These are phyloP conservation scores for Cadophora sp. DNA, from an alignment of 2,329 filamentous ascomycete genomes.

Conservation along the genomic window DNA sequence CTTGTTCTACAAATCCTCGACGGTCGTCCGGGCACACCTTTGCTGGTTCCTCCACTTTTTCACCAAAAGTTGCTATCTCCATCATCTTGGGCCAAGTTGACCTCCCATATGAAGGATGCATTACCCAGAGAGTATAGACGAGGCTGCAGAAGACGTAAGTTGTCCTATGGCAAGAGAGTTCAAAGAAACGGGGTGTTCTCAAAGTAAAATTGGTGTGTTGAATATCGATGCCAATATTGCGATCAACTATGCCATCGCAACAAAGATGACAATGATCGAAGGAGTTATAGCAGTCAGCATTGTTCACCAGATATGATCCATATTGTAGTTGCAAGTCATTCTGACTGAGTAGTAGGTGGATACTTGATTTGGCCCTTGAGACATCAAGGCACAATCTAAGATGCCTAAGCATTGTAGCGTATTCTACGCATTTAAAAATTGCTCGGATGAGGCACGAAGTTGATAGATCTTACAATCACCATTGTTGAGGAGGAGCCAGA, in stretches of 20 bases:
- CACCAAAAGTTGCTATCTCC: not conserved
- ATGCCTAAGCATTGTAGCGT: too few species aligned
- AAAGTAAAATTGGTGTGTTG: not conserved
- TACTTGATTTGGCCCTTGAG: not conserved
- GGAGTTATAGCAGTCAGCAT: not conserved
- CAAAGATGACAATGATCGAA: not conserved
- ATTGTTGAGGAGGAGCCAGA: constrained; percentile 12
- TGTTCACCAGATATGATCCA: not conserved
- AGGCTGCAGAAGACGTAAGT: not conserved
- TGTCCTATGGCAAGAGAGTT: not conserved
- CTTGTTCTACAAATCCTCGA: too few species aligned
- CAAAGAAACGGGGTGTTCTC: constrained; percentile 6
- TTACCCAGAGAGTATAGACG: not conserved
- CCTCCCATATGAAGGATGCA: not conserved
- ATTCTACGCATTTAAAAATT: not conserved
- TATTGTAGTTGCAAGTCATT: not conserved
- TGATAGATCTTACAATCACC: not conserved
- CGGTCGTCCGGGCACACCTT: not conserved
- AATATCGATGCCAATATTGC: not conserved
- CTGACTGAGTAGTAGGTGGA: not conserved
- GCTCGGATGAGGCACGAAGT: not conserved
- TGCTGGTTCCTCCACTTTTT: not conserved
- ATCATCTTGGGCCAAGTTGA: not conserved
- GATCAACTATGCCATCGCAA: not conserved
- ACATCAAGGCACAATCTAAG: not conserved